Evolutionary conservation across 371 early-diverging fungal genomes (phyloP), one percentile per base, ranked within the genome.

Genomic region (Dichotomocladium elegans): DNA sequence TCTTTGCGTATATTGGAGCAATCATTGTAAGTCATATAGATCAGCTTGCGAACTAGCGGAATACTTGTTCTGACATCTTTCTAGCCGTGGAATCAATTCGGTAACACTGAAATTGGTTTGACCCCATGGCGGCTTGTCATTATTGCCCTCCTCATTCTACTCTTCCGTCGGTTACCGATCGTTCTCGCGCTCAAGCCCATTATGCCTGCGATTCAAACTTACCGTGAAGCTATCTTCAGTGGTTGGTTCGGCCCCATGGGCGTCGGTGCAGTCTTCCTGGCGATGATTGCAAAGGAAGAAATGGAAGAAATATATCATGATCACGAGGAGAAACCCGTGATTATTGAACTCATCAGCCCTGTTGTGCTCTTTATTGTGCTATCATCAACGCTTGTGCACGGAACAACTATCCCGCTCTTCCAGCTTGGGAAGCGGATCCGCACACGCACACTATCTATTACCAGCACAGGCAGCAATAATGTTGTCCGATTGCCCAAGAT

Each of bases 181-280:
- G 70, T 97, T 3, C 35, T 93, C 30, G 57, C 79, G 0, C 57
- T 91, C 27, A 81, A 87, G 30, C 73, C 74, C 8, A 63, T 77
- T 3, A 87, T 96, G 44, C 90, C 91, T 1, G 86, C 89, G 1
- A 59, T 97, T 31, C 71, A 80, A 25, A 89, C 74, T 0, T 82
- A 73, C 45, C 81, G 86, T 26, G 95, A 97, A 63, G 93, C 92
- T 0, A 61, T 94, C 3, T 96, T 96, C 67, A 88, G 91, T 22
- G 99, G 99, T 0, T 97, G 94, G 93, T 98, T 96, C 64, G 99
- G 97, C 3, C 99, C 99, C 1, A 90, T 98, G 46, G 77, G 78
- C 33, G 82, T 84, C 4, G 85, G 89, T 15, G 96, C 98, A 1
- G 72, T 98, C 2, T 98, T 82, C 57, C 85, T 88, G 49, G 72